Evolutionary conservation across 2,329 filamentous ascomycete species (phyloP).

Genomic region (Fusarium nanum): DNA sequence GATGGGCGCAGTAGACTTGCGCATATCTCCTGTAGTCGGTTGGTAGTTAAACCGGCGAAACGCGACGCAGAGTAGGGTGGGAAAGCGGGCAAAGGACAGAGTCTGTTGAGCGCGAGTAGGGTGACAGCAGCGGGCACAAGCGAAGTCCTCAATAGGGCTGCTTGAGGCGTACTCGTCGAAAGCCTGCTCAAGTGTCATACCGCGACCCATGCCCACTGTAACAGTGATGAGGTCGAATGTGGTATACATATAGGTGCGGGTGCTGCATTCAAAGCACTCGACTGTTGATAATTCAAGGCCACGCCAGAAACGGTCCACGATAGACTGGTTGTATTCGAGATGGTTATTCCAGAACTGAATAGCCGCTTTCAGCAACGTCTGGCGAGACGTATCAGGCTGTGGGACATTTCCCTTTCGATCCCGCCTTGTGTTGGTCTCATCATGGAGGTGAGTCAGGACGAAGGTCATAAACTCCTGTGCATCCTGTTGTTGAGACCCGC

Average conservation of each 20-base stretch:
- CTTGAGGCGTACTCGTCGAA: conserved; percentile 76
- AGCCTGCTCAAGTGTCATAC: conserved; percentile 67
- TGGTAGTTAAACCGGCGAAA: conserved; percentile 70
- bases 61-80: conserved; percentile 81
- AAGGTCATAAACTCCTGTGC: conserved; percentile 91
- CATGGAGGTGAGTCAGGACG: conserved; percentile 81
- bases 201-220: conserved; percentile 50
- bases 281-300: conserved; percentile 79
- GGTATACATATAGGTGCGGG: conserved; percentile 59
- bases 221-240: conserved; percentile 67
- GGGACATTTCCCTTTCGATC: conserved; percentile 53
- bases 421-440: conserved; percentile 79
- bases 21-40: conserved; percentile 51
- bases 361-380: conserved; percentile 65
- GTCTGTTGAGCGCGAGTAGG: conserved; percentile 76
- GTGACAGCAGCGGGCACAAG: conserved; percentile 80
- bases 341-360: conserved; percentile 80
- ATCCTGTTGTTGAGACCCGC: conserved; percentile 84
- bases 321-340: conserved; percentile 75
- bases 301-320: conserved; percentile 83
- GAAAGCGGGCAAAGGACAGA: conserved; percentile 80
- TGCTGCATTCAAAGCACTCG: conserved; percentile 71
- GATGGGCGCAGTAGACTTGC: conserved; percentile 77
- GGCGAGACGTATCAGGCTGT: conserved; percentile 51
- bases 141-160: conserved; percentile 74